Evolutionary conservation across 2,329 filamentous ascomycete genomes (phyloP).

Genomic region (Cladosporium sp.): DNA sequence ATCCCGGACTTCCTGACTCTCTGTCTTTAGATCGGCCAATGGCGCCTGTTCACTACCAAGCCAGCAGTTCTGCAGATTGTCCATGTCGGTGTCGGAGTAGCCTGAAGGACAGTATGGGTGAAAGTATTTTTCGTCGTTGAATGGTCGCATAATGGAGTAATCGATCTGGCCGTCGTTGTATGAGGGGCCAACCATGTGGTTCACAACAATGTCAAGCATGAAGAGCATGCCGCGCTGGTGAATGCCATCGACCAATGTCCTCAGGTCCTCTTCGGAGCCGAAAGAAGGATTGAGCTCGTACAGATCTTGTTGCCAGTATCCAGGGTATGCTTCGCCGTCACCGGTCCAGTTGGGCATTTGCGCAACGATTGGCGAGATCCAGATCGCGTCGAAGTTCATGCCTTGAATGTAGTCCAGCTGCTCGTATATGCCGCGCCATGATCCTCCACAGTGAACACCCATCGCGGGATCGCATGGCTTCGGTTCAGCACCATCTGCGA

Average conservation of each 20-base stretch:
- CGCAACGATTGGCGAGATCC: slow-evolving; percentile 33
- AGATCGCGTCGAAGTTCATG: slow-evolving; percentile 37
- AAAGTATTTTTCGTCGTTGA: slow-evolving; percentile 32
- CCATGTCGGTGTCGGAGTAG: slow-evolving; percentile 39
- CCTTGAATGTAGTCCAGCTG: slow-evolving; percentile 39
- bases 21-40: slow-evolving; percentile 43
- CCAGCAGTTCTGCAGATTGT: slow-evolving; percentile 40
- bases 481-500: slow-evolving; percentile 43
- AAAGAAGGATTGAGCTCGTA: slow-evolving; percentile 42
- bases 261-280: slow-evolving; percentile 39
- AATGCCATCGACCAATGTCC: slow-evolving; percentile 36
- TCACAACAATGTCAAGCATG: slow-evolving; percentile 46
- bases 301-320: slow-evolving; percentile 42
- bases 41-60: slow-evolving; percentile 43
- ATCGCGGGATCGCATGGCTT: slow-evolving; percentile 38
- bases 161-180: slow-evolving; percentile 12
- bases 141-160: slow-evolving; percentile 30
- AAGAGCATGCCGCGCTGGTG: slow-evolving; percentile 42
- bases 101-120: slow-evolving; percentile 54
- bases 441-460: slow-evolving; percentile 33
- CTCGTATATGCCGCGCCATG: slow-evolving; percentile 35
- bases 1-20: slow-evolving; percentile 33
- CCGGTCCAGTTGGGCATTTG: slow-evolving; percentile 25
- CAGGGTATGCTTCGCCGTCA: slow-evolving; percentile 37
- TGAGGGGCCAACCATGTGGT: slow-evolving; percentile 31